A percentile compares a stretch with the other conserved stretches of the same genome.
These are phyloP conservation scores for Cyclostephanos invisitatus DNA, from an alignment of 108 stramenopile species.

Conservation along the genomic window DNA sequence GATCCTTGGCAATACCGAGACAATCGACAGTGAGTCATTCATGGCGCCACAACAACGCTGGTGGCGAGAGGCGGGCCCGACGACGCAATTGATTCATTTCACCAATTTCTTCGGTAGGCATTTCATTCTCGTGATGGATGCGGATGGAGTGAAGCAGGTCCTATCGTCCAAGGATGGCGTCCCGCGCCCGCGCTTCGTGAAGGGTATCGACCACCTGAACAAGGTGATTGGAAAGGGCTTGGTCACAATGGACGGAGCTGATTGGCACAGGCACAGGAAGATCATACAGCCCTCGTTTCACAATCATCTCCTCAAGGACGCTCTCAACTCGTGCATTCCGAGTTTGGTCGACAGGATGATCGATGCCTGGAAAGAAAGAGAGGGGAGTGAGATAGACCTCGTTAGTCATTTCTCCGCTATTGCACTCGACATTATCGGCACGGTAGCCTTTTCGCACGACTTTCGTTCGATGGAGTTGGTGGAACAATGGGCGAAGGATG, in stretches of 20 bases:
- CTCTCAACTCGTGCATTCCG: conserved; percentile 45
- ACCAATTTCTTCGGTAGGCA: conserved; percentile 41
- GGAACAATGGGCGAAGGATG: conserved; percentile 50
- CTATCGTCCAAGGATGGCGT: conserved; percentile 39
- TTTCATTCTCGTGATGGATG: conserved; percentile 47
- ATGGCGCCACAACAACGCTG: conserved; percentile 56
- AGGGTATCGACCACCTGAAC: conserved; percentile 27
- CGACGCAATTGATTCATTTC: conserved; percentile 54
- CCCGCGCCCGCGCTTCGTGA: conserved; percentile 39
- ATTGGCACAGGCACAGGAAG: conserved; percentile 64
- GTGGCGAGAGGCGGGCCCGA: conserved; percentile 57
- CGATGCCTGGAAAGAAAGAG: conserved; percentile 48
- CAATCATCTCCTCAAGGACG: conserved; percentile 38
- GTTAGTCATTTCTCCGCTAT: conserved; percentile 51
- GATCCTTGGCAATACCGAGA: conserved; percentile 38
- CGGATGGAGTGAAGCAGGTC: conserved; percentile 46
- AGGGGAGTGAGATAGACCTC: conserved; percentile 55
- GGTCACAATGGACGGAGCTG: conserved; percentile 57
- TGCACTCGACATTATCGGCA: conserved; percentile 65
- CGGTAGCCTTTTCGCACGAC: conserved; percentile 63
- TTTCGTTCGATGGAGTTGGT: conserved; percentile 49
- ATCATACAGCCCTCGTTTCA: conserved; percentile 69
- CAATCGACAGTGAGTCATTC: conserved; percentile 44
- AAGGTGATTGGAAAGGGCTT: conserved; percentile 55
- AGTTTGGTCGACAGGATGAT: conserved; percentile 30